Evolutionary conservation across 495 filamentous ascomycete species (phyloP).

Genomic region (Xylaria flabelliformis): DNA sequence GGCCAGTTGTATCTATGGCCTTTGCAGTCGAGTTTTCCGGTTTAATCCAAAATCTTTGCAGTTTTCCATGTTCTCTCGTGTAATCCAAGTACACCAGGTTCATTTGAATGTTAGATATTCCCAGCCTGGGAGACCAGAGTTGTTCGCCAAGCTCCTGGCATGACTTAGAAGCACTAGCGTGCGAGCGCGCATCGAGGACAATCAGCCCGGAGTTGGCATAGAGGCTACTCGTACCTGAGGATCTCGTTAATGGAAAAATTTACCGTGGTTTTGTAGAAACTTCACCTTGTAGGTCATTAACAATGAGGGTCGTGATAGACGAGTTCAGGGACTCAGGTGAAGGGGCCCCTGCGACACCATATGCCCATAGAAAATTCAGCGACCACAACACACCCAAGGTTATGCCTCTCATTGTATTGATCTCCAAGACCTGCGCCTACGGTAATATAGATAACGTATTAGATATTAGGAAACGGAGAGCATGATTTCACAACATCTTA

Average conservation of each 20-base stretch:
- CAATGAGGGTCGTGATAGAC: constrained; percentile 45
- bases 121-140: constrained; percentile 48
- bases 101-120: constrained; percentile 44
- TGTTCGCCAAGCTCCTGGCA: constrained; percentile 51
- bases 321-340: constrained; percentile 47
- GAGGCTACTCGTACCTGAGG: no score
- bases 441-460: background rate
- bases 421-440: background rate
- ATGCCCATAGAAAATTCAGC: constrained; percentile 21
- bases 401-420: background rate
- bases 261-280: background rate
- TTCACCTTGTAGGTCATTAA: constrained; percentile 53
- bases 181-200: constrained; percentile 42
- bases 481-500: background rate
- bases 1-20: constrained; percentile 39
- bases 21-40: constrained; percentile 26
- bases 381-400: constrained; percentile 1
- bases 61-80: constrained; percentile 28
- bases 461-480: background rate
- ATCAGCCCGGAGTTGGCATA: constrained; percentile 44
- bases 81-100: constrained; percentile 51
- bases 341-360: constrained; percentile 34
- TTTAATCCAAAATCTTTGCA: constrained; percentile 49
- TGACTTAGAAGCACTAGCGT: constrained; percentile 35
- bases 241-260: no score